Evolutionary conservation across 2,329 filamentous ascomycete species (phyloP), one percentile per base, ranked within the genome.

Genomic region (Thermochaetoides dissita): DNA sequence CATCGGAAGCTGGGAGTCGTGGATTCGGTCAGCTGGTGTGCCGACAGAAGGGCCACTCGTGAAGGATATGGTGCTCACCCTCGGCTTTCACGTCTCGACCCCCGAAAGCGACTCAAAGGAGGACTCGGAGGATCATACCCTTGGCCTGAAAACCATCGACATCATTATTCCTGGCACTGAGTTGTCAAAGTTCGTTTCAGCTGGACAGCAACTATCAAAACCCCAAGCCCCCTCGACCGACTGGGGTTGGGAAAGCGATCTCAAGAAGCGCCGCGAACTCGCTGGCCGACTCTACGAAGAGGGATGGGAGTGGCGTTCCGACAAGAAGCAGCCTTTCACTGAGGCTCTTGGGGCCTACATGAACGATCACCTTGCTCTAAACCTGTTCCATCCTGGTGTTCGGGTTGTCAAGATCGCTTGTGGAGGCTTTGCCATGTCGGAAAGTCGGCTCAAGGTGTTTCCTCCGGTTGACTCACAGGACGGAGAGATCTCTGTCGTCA

Each of bases 311-410:
- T 74, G 71, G 71, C 59, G 63, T 40, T 49, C 6, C 35, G 11
- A 53, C 8, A n/a, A 12, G 5, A 24, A 34, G 10, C 58, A 63
- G n/a, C 66, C 71, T 0, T 76, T 77, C 46, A 67, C 63, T 0
- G 61, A 69, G 36, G 71, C 71, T 0, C 50, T 77, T 11, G 65
- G 63, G 0, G 52, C 52, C 6, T 76, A 77, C 43, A 46, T 76
- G 6, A 56, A 66, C 42, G 59, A 65, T n/a, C 71, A 76, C 46
- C 59, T 76, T 6, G 71, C 67, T 0, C 55, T 78, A 10, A 63
- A 76, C 50, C 49, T 77, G 48, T 71, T 72, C 42, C 71, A 76
- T 48, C 68, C 72, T 0, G 62, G 65, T n/a, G 71, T 76, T 3
- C 59, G 64, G 2, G 56, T 77, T 24, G 59, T 59, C 9, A 71